Evolutionary conservation across 805 yeast genomes (phyloP), one percentile per base, ranked within the genome.

Genomic region (Zygosaccharomyces bailii): DNA sequence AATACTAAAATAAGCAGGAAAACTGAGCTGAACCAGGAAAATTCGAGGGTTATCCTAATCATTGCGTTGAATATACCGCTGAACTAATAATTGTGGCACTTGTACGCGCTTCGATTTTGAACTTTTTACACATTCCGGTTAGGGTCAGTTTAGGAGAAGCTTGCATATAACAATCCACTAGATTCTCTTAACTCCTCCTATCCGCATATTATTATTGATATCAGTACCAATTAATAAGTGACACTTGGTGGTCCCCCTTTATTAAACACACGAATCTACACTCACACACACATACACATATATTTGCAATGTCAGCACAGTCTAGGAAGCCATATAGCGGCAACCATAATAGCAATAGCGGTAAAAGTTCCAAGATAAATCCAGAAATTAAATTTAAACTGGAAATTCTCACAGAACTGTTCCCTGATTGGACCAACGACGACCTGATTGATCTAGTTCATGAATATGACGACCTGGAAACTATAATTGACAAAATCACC

Each of bases 391-490:
- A 63, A 46, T 56, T 56, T 43, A 71, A 76, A 62, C 71, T 78
- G 47, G 67, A 67, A 43, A 78, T 85, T 29, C 76, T 91, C 55
- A 66, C 74, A 40, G 98, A 91, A 68, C 74, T 93, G 72, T 90
- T 93, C 71, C 96, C 97, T 34, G 96, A 86, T 62, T 93, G 99
- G 99, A 77, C 86, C 38, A 73, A 76, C 43, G 95, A 86, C 21
- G 99, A 93, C 63, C 79, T 93, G 61, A 69, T 73, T 36, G 78
- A 83, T 42, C 80, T 88, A 47, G 80, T 90, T 55, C 73, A 74
- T 46, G 98, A 93, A 67, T 78, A 83, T 51, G 73, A 80, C 51
- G 89, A 85, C 61, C 72, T 89, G 54, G 95, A 84, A 61, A 75
- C 78, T 34, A 86, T 93, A 52, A 83, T 87, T 52, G 90, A 84